Evolutionary conservation across 352 stramenopile genomes (phyloP), one percentile per base, ranked within the genome.

Genomic region (Elongisporangium anandrum): DNA sequence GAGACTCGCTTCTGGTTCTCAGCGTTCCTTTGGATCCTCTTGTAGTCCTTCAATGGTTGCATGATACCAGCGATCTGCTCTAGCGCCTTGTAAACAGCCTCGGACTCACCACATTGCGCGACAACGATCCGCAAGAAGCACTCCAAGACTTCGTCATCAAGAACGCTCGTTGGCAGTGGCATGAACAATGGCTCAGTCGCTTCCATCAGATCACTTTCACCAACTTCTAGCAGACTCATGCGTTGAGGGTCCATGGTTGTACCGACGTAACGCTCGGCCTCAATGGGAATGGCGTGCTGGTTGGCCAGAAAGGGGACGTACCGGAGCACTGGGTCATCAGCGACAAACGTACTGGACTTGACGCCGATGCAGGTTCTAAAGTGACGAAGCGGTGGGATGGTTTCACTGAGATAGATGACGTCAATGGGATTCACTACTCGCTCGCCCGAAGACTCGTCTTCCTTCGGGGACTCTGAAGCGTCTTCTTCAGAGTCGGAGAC

Each of bases 221-320:
- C 29, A 41, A 9, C 5, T 41, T 41, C 29, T 8, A 41, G 9
- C 9, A 41, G 29, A 41, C 29, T 41, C 29, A 41, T 41, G 9
- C 29, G 29, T 41, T 15, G 29, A 13, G 73, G 64, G 59, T 78
- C 73, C 26, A 91, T 80, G 3, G 77, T 89, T 10, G 81, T 89
- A 23, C 66, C 69, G 0, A 68, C 61, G 38, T 91, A 91, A 0
- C 78, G 68, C 38, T 85, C 73, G 17, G 80, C 81, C 34, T 89
- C 77, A 50, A 91, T 79, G 8, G 72, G 65, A 57, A 91, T 59
- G 2, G 59, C 65, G 6, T 71, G 63, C 21, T 79, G 66, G 12
- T 97, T 89, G 17, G 89, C 90, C 60, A 98, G 79, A 64, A 96
- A 97, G 2, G 92, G 92, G 8, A 97, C 77, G 56, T 95, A 92